Evolutionary conservation across 1,139 yeast species (phyloP).

Genomic region (Debaryomycetaceae sp.): DNA sequence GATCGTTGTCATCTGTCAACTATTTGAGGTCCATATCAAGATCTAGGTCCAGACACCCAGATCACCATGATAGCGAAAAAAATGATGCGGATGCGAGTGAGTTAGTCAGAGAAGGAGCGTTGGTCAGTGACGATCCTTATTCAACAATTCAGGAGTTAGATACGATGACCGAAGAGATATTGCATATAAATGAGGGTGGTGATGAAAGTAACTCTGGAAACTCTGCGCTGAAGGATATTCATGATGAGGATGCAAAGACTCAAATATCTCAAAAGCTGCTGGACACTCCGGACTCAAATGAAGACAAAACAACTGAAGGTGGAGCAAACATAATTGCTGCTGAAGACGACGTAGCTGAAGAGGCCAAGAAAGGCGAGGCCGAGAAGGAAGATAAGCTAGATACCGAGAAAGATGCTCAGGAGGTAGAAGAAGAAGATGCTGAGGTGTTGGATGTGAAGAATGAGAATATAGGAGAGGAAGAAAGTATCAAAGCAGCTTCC

Average conservation of each 20-base stretch:
- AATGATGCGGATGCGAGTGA: constrained; percentile 42
- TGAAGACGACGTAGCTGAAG: neutral
- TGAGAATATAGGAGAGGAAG: neutral
- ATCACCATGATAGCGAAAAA: constrained; percentile 26
- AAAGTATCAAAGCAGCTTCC: neutral
- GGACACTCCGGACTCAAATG: neutral
- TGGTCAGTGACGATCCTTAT: constrained; percentile 47
- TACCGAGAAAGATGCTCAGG: neutral
- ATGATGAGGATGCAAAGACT: neutral
- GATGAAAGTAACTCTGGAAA: constrained; percentile 8
- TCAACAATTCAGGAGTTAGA: constrained; percentile 38
- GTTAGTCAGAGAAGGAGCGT: constrained; percentile 43
- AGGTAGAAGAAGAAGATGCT: neutral
- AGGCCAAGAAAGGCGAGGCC: constrained; percentile 3
- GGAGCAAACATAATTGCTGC: neutral
- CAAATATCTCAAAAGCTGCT: neutral
- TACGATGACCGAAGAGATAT: constrained; percentile 39
- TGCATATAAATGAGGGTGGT: constrained; percentile 16
- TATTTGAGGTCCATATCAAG: constrained; percentile 61
- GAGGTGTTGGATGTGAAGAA: neutral
- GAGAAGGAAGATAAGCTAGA: neutral
- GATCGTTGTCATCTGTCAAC: constrained; percentile 39
- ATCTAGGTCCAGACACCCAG: constrained; percentile 53
- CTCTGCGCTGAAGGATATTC: neutral
- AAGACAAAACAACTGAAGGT: constrained; percentile 1